phyloP scores from a whole-genome alignment of 768 basidiomycete species.

The Tulasnella sp. region DNA sequence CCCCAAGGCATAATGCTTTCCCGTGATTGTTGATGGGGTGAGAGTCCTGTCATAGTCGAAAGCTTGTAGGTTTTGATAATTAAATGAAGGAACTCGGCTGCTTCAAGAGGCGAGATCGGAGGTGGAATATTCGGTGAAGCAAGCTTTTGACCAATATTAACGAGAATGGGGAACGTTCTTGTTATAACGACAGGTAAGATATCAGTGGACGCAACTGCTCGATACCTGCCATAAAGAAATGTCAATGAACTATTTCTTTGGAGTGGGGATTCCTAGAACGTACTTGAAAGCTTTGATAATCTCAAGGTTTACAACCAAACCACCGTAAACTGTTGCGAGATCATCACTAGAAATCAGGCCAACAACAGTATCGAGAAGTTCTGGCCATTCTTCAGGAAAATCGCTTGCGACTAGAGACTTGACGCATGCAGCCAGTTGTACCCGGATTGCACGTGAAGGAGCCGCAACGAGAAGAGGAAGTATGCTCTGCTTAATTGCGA shows the following conservation, averaged over 20 bases:
- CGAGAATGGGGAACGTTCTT: conserved; percentile 60
- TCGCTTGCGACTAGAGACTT: conserved; percentile 64
- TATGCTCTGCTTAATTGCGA: conserved; percentile 53
- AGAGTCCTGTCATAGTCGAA: conserved; percentile 62
- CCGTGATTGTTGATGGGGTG: conserved; percentile 55
- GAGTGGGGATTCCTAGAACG: too few relatives aligned
- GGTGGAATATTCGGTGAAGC: conserved; percentile 43
- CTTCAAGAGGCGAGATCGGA: conserved; percentile 46
- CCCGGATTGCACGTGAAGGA: conserved; percentile 50
- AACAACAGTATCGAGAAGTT: conserved; percentile 53
- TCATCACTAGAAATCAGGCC: conserved; percentile 47
- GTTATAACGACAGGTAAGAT: conserved; percentile 46
- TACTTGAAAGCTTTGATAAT: conserved; percentile 64
- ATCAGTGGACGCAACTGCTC: too few relatives aligned
- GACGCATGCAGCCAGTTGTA: conserved; percentile 62
- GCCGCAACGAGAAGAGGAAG: conserved; percentile 57
- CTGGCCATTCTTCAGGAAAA: conserved; percentile 67
- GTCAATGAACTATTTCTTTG: too few relatives aligned
- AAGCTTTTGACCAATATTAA: conserved; percentile 58
- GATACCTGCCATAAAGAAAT: too few relatives aligned
- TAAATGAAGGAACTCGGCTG: conserved; percentile 71
- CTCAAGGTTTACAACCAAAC: conserved; percentile 65
- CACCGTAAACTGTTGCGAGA: conserved; percentile 65
- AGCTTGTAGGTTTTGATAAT: conserved; percentile 81
- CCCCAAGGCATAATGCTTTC: conserved; percentile 83